These are phyloP conservation scores for Solanum chaucha DNA, from an alignment of 257 asterid genomes.

Conservation along the genomic window DNA sequence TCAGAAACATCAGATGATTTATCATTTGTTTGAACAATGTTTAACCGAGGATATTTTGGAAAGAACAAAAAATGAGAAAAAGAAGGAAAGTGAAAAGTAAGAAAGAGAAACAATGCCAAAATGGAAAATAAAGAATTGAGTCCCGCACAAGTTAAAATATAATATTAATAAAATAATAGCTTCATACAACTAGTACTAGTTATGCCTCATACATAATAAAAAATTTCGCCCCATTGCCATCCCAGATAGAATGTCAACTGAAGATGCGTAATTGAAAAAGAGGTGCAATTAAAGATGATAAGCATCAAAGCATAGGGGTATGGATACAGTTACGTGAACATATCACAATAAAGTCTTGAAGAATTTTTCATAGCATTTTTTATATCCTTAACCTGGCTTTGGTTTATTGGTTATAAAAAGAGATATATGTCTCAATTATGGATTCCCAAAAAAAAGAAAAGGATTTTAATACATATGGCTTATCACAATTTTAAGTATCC, in stretches of 20 bases:
- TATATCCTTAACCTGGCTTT: background rate
- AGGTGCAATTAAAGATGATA: background rate
- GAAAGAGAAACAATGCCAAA: too few species aligned
- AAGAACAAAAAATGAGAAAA: too few species aligned
- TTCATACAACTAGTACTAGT: too few species aligned
- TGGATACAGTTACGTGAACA: background rate
- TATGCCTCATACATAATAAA: too few species aligned
- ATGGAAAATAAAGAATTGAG: too few species aligned
- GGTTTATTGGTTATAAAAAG: background rate
- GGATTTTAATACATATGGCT: background rate
- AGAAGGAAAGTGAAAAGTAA: too few species aligned
- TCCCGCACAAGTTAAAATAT: too few species aligned
- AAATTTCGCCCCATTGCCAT: too few species aligned
- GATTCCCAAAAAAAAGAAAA: background rate
- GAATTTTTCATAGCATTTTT: background rate
- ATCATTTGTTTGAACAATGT: too few species aligned
- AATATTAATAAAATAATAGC: too few species aligned
- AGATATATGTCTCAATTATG: background rate
- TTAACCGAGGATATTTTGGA: too few species aligned
- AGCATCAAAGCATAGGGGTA: background rate
- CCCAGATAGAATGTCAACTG: conserved; percentile 7
- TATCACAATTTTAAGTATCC: background rate
- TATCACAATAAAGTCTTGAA: background rate
- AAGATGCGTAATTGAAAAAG: conserved; percentile 1
- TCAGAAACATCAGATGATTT: too few species aligned